Evolutionary conservation across 73 alveolate species (phyloP), one percentile per base, ranked within the genome.

Genomic region (Blepharisma stoltei): DNA sequence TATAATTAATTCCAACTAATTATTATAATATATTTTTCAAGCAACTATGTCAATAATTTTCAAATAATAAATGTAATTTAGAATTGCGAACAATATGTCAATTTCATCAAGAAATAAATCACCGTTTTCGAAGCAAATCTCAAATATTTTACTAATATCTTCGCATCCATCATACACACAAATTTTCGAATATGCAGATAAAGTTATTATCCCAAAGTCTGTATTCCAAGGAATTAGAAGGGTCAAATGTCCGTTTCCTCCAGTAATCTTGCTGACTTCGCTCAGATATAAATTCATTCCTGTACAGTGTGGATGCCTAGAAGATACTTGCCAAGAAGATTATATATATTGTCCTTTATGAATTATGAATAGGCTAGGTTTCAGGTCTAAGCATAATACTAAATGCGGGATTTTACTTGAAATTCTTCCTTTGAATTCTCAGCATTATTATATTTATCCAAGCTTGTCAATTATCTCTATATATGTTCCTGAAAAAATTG

Each of bases 151-250:
- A 25, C 73, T 47, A 5, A 14, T 60, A 14, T 14, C 73, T 25
- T 9, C 46, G 2, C 73, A 60, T 25, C 23, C 73, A 20, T 25
- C 46, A n/a, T 60, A 60, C 47, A 60, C 73, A 8, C 73, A 25
- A 20, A 38, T 14, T 38, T 38, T 60, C 23, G 73, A 60, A 60
- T 60, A 14, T 25, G 14, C 73, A 20, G 73, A 60, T 25, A 60
- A 60, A 60, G 23, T 60, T 9, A 25, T 60, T 38, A 14, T 60
- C 18, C 73, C 73, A 14, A n/a, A 38, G 14, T 60, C 73, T 14
- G 46, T 60, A 25, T 60, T n/a, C 37, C 14, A 60, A 60, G 73
- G 18, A 18, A n/a, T 60, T 4, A 11, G 14, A 60, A 60, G 73
- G 23, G 48, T 25, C 18, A 14, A 60, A 25, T 18, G 14, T 4